These are phyloP conservation scores for Debaryomyces sp. DNA, from an alignment of 1,139 yeast species.

Conservation along the genomic window DNA sequence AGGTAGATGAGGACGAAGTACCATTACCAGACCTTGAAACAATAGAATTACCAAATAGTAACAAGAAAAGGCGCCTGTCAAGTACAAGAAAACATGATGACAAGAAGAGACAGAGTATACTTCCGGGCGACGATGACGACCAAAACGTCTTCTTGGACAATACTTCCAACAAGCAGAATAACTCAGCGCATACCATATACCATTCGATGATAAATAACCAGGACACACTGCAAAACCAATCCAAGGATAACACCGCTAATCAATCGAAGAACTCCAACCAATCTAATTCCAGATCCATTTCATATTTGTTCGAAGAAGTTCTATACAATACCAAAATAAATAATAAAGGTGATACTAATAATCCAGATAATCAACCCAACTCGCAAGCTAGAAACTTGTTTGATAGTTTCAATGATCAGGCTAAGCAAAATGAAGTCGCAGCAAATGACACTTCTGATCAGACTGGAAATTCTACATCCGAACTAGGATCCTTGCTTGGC, in stretches of 20 bases:
- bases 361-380: conserved; percentile 3
- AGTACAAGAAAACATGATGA: conserved; percentile 5
- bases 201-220: conserved; percentile 29
- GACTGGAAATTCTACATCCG: conserved; percentile 32
- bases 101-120: conserved; percentile 13
- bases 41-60: conserved; percentile 19
- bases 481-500: conserved; percentile 33
- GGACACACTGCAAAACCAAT: conserved; percentile 11
- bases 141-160: conserved; percentile 39
- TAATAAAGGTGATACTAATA: background rate
- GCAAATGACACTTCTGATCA: conserved; percentile 18
- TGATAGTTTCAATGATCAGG: conserved; percentile 9
- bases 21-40: conserved; percentile 29
- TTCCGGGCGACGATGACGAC: conserved; percentile 16
- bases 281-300: conserved; percentile 28
- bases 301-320: conserved; percentile 36
- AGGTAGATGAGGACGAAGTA: conserved; percentile 20
- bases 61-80: conserved; percentile 9
- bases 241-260: conserved; percentile 22
- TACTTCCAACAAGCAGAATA: conserved; percentile 15
- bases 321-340: conserved; percentile 14
- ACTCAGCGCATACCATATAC: conserved; percentile 33
- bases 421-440: conserved; percentile 12
- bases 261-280: conserved; percentile 15
- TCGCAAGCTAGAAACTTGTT: conserved; percentile 14